phyloP scores from a whole-genome alignment of 768 basidiomycete genomes.

The Naematelia aurantialba region DNA sequence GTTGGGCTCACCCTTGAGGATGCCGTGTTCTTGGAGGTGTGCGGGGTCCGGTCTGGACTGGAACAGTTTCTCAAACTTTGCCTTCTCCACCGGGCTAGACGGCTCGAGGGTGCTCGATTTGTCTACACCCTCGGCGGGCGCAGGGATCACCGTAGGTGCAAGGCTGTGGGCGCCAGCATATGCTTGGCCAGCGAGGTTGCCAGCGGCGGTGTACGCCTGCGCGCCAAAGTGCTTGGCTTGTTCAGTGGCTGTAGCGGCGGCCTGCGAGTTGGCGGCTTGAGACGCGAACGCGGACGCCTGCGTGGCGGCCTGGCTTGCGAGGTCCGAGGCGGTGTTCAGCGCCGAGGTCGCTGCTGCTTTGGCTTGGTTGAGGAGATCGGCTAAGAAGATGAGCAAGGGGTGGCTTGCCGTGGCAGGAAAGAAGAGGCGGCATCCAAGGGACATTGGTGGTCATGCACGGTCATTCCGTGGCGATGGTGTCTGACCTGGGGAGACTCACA shows the following conservation, averaged over 20 bases:
- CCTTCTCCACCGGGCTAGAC: constrained; percentile 27
- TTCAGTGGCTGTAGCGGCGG: not conserved
- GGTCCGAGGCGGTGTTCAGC: constrained; percentile 23
- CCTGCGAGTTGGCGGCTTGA: constrained; percentile 38
- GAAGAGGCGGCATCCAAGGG: too few species aligned
- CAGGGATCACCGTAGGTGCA: constrained; percentile 42
- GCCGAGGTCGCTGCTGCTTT: constrained; percentile 30
- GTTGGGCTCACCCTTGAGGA: constrained; percentile 60
- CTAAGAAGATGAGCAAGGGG: constrained; percentile 11
- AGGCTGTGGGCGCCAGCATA: constrained; percentile 39
- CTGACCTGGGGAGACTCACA: too few species aligned
- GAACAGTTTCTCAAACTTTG: constrained; percentile 59
- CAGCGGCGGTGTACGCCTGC: constrained; percentile 21
- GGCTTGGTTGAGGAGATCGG: constrained; percentile 47
- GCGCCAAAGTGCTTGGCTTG: constrained; percentile 27
- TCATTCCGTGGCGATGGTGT: too few species aligned
- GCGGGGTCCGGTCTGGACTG: constrained; percentile 59
- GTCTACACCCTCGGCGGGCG: constrained; percentile 38
- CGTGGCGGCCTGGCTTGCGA: constrained; percentile 32
- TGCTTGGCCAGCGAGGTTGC: constrained; percentile 39
- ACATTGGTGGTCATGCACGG: too few species aligned
- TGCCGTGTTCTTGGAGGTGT: constrained; percentile 65
- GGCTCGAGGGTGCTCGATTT: constrained; percentile 36
- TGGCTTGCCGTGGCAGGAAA: not conserved
- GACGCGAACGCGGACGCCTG: constrained; percentile 29